Evolutionary conservation across 768 basidiomycete genomes (phyloP).

Genomic region (Leccinum aurantiacum): DNA sequence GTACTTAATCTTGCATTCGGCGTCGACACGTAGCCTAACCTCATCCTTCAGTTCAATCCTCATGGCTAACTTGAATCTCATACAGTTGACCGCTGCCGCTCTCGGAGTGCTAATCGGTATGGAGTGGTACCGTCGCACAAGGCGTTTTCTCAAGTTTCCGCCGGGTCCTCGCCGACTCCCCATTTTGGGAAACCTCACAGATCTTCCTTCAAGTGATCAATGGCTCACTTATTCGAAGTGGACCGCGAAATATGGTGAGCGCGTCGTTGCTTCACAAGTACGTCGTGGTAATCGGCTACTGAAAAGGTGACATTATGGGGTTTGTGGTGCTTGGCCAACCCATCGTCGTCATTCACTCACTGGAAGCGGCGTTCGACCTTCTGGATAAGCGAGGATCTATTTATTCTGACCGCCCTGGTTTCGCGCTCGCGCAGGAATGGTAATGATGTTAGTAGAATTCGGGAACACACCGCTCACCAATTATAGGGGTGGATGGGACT

Average conservation of each 20-base stretch:
- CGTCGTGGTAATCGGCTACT: neutral
- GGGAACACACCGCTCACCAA: neutral
- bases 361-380: slow-evolving; percentile 4
- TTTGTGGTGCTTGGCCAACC: slow-evolving; percentile 8
- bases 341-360: slow-evolving; percentile 3
- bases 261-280: neutral
- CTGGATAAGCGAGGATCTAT: slow-evolving; percentile 6
- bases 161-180: slow-evolving; percentile 4
- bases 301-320: slow-evolving; percentile 2
- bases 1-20: neutral
- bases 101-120: neutral
- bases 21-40: neutral
- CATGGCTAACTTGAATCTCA: neutral
- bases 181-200: neutral
- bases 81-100: neutral
- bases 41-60: neutral
- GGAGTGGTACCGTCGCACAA: slow-evolving; percentile 5
- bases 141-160: slow-evolving; percentile 1
- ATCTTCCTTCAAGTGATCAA: slow-evolving; percentile 1
- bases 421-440: slow-evolving; percentile 6
- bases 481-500: slow-evolving; percentile 9
- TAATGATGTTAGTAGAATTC: neutral
- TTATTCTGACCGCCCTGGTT: slow-evolving; percentile 8
- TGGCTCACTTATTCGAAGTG: slow-evolving; percentile 8
- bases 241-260: slow-evolving; percentile 3